These are phyloP conservation scores for Betula pendula DNA, from an alignment of 306 rosid species.

Conservation along the genomic window DNA sequence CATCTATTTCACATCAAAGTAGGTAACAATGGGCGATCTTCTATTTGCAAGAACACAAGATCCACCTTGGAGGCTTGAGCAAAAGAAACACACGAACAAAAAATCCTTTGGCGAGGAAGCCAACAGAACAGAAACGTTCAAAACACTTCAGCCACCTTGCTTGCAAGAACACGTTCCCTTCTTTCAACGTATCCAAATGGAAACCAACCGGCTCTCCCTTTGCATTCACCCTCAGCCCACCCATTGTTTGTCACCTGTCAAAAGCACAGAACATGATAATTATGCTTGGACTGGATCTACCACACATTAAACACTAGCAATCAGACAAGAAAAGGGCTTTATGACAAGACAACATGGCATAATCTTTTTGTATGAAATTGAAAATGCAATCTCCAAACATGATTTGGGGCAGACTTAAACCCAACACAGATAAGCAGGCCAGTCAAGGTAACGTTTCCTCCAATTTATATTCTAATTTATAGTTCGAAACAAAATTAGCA, in stretches of 20 bases:
- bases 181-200: constrained; percentile 89
- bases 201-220: constrained; percentile 97
- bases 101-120: constrained; percentile 40
- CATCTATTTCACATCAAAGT: constrained; percentile 40
- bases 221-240: constrained; percentile 99
- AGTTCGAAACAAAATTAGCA: not conserved
- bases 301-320: not conserved
- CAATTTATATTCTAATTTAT: not conserved
- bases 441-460: not conserved
- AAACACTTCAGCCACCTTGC: constrained; percentile 94
- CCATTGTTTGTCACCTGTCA: constrained; percentile 84
- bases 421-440: not conserved
- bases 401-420: not conserved
- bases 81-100: constrained; percentile 39
- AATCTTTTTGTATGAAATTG: not conserved
- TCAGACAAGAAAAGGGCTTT: not conserved
- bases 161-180: constrained; percentile 88
- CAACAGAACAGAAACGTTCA: constrained; percentile 37
- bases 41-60: constrained; percentile 30
- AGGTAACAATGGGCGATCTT: constrained; percentile 5
- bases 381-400: not conserved
- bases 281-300: constrained; percentile 14
- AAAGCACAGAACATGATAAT: constrained; percentile 10
- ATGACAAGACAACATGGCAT: too few relatives aligned
- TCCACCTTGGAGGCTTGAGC: constrained; percentile 34